Conservation (phyloP, 306 rosid species). For the Astragalus glycyphyllos region DNA sequence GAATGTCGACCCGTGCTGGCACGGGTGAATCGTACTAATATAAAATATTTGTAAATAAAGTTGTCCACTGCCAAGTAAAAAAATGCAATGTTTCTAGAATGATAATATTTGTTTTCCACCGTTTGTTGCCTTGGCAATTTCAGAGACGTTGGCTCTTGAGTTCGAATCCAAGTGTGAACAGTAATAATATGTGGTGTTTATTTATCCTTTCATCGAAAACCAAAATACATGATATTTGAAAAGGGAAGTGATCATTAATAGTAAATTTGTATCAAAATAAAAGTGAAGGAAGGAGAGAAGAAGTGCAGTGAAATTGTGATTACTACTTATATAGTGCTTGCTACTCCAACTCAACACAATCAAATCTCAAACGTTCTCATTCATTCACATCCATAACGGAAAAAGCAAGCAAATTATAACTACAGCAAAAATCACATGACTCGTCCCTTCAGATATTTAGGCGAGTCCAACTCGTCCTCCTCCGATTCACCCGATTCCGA, state of each 20-base stretch:
- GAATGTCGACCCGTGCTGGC: too few species aligned
- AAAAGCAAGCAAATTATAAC: not conserved
- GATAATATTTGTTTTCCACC: too few species aligned
- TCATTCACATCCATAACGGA: not conserved
- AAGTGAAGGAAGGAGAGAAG: not conserved
- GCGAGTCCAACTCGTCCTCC: constrained; percentile 53
- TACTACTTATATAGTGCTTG: constrained; percentile 29
- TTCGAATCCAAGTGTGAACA: too few species aligned
- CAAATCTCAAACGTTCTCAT: not conserved
- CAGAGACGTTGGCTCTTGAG: too few species aligned
- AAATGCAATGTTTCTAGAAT: not conserved
- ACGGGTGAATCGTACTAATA: too few species aligned
- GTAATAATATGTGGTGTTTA: too few species aligned
- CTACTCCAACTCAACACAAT: constrained; percentile 23
- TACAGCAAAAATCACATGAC: constrained; percentile 51
- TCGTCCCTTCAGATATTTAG: constrained; percentile 61
- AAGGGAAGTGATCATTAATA: not conserved
- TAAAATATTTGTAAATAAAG: not conserved
- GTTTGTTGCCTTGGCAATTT: too few species aligned
- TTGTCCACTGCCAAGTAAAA: not conserved
- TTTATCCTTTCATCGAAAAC: too few species aligned
- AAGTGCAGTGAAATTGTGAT: constrained; percentile 10
- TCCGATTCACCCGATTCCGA: constrained; percentile 45
- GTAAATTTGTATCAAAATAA: not conserved
- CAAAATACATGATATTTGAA: too few species aligned